phyloP scores from a whole-genome alignment of 2,329 filamentous ascomycete genomes.

The Gaeumannomyces sp. region DNA sequence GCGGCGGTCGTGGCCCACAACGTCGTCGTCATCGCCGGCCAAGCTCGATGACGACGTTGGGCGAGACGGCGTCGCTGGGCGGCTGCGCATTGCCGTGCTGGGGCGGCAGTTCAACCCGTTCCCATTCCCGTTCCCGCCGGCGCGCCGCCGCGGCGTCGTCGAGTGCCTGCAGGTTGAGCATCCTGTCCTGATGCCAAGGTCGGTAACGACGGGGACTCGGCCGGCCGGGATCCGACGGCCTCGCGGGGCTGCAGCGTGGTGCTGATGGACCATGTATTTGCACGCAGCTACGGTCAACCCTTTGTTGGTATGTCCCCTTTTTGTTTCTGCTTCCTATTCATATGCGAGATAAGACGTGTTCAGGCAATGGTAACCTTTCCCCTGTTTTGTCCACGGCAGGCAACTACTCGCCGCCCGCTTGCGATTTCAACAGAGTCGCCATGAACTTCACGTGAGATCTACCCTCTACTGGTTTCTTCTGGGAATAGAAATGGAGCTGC shows the following conservation, averaged over 20 bases:
- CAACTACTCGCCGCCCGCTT: slow-evolving; percentile 59
- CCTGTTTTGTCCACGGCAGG: slow-evolving; percentile 30
- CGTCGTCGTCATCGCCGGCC: not conserved
- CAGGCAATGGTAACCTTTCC: no score
- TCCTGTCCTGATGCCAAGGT: slow-evolving; percentile 49
- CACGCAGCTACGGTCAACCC: slow-evolving; percentile 64
- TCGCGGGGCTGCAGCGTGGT: slow-evolving; percentile 41
- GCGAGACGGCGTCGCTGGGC: not conserved
- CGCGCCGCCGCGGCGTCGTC: slow-evolving; percentile 26
- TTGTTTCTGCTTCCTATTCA: not conserved
- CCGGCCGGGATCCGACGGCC: slow-evolving; percentile 19
- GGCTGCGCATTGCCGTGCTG: not conserved
- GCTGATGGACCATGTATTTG: slow-evolving; percentile 69
- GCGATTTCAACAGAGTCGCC: slow-evolving; percentile 65
- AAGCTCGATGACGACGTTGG: no score
- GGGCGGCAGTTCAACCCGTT: not conserved
- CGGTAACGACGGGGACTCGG: slow-evolving; percentile 27
- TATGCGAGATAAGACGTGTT: no score
- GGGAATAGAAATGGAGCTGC: no score
- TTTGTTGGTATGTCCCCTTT: slow-evolving; percentile 54
- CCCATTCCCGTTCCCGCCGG: not conserved
- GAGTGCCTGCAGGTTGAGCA: slow-evolving; percentile 65
- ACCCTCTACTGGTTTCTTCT: no score
- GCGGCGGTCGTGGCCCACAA: not conserved
- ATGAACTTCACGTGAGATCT: slow-evolving; percentile 52